These are phyloP conservation scores for Penicillium atrosanguineum DNA, from an alignment of 495 filamentous ascomycete genomes.

Conservation along the genomic window DNA sequence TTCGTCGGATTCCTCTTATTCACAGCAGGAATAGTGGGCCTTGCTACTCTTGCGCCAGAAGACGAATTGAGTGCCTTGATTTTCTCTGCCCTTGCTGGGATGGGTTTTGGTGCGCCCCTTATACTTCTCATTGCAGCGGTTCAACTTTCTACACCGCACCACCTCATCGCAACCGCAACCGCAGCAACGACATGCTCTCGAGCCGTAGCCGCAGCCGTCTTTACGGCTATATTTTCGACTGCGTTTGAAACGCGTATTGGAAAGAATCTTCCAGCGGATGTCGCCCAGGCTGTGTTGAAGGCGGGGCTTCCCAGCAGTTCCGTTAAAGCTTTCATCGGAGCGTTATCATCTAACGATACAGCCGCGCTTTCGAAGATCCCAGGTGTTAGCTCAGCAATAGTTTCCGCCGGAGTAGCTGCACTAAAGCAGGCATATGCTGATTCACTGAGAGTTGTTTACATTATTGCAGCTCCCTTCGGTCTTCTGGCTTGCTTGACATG, in stretches of 20 bases:
- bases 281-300: conserved; percentile 3
- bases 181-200: conserved; percentile 11
- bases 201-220: conserved; percentile 3
- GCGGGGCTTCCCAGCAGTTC: conserved; percentile 1
- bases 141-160: conserved; percentile 7
- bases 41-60: conserved; percentile 2
- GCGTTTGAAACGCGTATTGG: not conserved
- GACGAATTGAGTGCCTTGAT: conserved; percentile 1
- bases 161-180: conserved; percentile 6
- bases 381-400: not conserved
- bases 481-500: conserved; percentile 7
- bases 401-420: not conserved
- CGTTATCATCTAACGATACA: not conserved
- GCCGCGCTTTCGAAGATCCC: not conserved
- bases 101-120: conserved; percentile 4
- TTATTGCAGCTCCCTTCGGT: conserved; percentile 14
- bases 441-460: conserved; percentile 7
- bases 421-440: conserved; percentile 12
- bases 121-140: conserved; percentile 10
- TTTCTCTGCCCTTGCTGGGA: conserved; percentile 3
- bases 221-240: conserved; percentile 7
- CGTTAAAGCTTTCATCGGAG: conserved; percentile 2
- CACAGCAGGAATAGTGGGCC: conserved; percentile 5
- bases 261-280: conserved; percentile 4
- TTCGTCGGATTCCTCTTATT: conserved; percentile 4